phyloP scores from a whole-genome alignment of 106 monocot species.

The Hemerocallis citrina region DNA sequence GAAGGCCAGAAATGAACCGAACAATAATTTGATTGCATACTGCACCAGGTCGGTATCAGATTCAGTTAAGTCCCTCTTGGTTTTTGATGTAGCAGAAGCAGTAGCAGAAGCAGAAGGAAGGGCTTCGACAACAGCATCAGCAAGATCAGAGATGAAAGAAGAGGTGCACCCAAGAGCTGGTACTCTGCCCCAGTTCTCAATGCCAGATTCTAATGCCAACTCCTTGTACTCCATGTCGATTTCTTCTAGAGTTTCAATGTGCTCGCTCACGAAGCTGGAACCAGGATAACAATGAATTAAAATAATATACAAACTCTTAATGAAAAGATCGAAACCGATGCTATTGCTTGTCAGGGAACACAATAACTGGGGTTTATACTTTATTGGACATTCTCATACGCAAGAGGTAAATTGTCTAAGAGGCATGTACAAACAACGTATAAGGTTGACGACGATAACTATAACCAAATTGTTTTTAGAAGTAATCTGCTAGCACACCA shows the following conservation, averaged over 20 bases:
- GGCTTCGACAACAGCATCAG: conserved; percentile 89
- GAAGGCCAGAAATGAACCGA: conserved; percentile 64
- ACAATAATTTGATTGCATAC: conserved; percentile 41
- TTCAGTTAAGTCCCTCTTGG: not conserved
- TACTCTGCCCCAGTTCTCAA: conserved; percentile 90
- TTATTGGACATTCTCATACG: no score
- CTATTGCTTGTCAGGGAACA: no score
- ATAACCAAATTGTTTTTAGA: no score
- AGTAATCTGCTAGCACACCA: no score
- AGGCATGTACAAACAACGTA: no score
- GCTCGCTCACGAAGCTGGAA: conserved; percentile 91
- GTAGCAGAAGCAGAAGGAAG: conserved; percentile 53
- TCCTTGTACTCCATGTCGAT: conserved; percentile 98
- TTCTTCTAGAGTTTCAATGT: conserved; percentile 91
- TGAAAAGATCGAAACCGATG: not conserved
- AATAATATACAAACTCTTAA: not conserved
- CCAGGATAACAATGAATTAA: not conserved
- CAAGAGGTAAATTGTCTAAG: no score
- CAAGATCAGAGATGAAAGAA: conserved; percentile 85
- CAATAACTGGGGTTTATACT: no score
- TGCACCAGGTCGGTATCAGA: conserved; percentile 26
- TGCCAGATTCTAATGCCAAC: conserved; percentile 76
- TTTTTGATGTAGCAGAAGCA: conserved; percentile 14
- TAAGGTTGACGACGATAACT: no score
- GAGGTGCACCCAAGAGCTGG: conserved; percentile 75